phyloP scores from a whole-genome alignment of 805 yeast genomes.

The Wickerhamomyces ciferrii region DNA sequence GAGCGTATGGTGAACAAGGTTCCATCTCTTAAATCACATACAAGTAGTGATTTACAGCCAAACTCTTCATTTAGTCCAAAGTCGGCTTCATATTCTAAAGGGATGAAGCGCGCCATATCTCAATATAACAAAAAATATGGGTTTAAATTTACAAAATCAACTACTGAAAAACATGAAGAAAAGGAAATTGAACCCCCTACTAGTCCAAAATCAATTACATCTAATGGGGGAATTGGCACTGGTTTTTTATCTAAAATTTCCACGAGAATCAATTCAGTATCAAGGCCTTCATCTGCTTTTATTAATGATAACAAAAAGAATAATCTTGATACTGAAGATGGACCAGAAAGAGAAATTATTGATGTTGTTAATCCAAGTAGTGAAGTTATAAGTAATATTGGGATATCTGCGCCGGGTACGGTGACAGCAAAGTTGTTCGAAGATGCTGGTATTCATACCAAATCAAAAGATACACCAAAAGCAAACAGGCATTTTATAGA shows the following conservation, averaged over 20 bases:
- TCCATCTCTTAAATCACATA: neutral
- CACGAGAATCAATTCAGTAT: neutral
- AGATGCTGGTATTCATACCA: neutral
- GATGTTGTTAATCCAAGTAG: neutral
- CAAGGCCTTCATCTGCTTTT: neutral
- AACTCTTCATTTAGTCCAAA: neutral
- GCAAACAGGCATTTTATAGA: constrained; percentile 3
- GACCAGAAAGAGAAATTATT: no score
- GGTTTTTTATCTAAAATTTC: neutral
- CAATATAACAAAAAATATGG: neutral
- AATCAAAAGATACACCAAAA: no score
- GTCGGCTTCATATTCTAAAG: neutral
- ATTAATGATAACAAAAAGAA: neutral
- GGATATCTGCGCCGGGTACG: constrained; percentile 1
- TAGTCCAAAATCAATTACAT: neutral
- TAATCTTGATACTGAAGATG: neutral
- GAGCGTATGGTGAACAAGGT: neutral
- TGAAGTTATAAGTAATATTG: neutral
- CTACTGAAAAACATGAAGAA: neutral
- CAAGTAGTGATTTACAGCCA: neutral
- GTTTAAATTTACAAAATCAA: neutral
- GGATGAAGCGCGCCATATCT: neutral
- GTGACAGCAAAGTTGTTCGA: constrained; percentile 3
- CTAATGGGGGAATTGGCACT: neutral
- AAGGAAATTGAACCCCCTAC: neutral